Evolutionary conservation across 495 filamentous ascomycete genomes (phyloP).

Genomic region (Annulohypoxylon nitens): DNA sequence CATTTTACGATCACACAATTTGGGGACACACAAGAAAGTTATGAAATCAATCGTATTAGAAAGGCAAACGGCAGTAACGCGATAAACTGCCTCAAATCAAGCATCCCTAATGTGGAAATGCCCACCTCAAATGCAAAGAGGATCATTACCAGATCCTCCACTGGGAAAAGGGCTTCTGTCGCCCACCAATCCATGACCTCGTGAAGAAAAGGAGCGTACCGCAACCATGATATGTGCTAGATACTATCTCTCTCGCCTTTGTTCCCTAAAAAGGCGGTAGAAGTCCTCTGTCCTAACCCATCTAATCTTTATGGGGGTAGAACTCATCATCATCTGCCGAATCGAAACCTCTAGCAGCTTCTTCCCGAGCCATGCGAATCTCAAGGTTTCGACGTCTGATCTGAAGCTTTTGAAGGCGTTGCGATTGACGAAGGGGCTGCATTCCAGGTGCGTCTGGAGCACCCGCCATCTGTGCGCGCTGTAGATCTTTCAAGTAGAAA

Average conservation of each 20-base stretch:
- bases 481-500: background rate
- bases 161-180: background rate
- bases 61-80: background rate
- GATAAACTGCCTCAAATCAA: background rate
- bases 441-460: background rate
- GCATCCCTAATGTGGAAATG: background rate
- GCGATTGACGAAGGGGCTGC: background rate
- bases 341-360: background rate
- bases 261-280: background rate
- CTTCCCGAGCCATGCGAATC: background rate
- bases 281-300: background rate
- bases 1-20: background rate
- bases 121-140: background rate
- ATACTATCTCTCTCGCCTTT: background rate
- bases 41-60: background rate
- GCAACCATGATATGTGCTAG: background rate
- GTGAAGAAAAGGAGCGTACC: background rate
- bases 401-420: background rate
- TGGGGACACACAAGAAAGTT: background rate
- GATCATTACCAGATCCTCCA: background rate
- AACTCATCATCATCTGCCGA: background rate
- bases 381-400: background rate
- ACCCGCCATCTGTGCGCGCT: background rate
- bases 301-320: constrained; percentile 22
- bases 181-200: background rate